These are phyloP conservation scores for Quercus glauca DNA, from an alignment of 306 rosid species.

Conservation along the genomic window DNA sequence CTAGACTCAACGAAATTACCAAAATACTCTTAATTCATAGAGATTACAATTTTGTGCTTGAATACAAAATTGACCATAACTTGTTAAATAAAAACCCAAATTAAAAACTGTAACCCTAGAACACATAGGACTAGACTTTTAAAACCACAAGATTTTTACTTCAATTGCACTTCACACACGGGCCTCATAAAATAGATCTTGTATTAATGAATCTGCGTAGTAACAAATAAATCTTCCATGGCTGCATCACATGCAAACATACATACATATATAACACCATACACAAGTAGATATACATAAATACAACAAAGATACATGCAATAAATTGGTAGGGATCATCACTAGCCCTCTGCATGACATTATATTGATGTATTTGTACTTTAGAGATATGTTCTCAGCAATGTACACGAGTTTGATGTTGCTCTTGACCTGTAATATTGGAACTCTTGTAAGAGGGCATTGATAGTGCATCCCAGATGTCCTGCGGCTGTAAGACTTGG, in stretches of 20 bases:
- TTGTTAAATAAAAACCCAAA: no score
- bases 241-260: neutral
- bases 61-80: no score
- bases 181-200: no score
- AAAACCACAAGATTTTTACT: no score
- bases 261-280: neutral
- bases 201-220: no score
- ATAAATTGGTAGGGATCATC: neutral
- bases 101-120: no score
- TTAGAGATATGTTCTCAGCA: constrained; percentile 5
- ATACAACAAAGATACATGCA: neutral
- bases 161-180: no score
- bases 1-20: no score
- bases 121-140: no score
- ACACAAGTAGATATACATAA: neutral
- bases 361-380: neutral
- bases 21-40: no score
- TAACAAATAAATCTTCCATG: no score
- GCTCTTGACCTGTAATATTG: constrained; percentile 32
- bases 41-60: no score
- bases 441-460: constrained; percentile 68
- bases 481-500: constrained; percentile 99
- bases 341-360: neutral
- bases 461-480: constrained; percentile 79
- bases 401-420: constrained; percentile 21